Evolutionary conservation across 495 filamentous ascomycete species (phyloP).

Genomic region (Penicillium parvum): DNA sequence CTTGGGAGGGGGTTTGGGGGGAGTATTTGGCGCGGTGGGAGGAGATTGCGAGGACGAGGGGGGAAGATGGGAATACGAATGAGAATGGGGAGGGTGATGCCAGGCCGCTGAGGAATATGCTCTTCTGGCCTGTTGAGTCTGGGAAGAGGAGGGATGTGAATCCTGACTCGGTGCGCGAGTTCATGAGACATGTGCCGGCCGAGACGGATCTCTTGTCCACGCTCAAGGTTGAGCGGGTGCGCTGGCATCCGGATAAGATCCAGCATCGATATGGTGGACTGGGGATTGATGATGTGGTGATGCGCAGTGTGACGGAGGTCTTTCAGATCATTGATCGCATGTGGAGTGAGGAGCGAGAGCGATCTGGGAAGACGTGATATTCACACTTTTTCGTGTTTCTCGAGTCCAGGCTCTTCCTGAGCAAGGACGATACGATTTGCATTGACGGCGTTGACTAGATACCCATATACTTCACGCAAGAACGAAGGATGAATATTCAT

Average conservation of each 20-base stretch:
- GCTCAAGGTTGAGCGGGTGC: constrained; percentile 79
- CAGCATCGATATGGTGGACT: constrained; percentile 77
- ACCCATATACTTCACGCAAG: too few relatives aligned
- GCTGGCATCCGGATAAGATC: constrained; percentile 99
- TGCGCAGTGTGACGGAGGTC: constrained; percentile 80
- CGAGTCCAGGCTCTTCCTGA: too few relatives aligned
- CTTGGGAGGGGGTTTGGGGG: constrained; percentile 55
- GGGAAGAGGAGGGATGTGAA: constrained; percentile 58
- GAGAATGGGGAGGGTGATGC: not conserved
- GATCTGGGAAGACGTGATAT: too few relatives aligned
- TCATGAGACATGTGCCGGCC: constrained; percentile 53
- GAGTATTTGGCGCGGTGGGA: constrained; percentile 63
- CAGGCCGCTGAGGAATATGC: constrained; percentile 34
- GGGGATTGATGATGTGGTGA: constrained; percentile 58
- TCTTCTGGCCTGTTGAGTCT: constrained; percentile 77
- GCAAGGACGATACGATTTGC: too few relatives aligned
- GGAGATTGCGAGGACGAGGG: constrained; percentile 38
- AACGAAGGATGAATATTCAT: too few relatives aligned
- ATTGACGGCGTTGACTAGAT: too few relatives aligned
- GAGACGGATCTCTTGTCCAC: constrained; percentile 45
- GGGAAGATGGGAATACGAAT: not conserved
- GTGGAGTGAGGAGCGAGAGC: constrained; percentile 57
- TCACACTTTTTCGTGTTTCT: too few relatives aligned
- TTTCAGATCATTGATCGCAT: constrained; percentile 87
- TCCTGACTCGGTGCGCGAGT: constrained; percentile 57